Conservation (phyloP, 768 basidiomycete genomes). For the Kwoniella sp. region DNA sequence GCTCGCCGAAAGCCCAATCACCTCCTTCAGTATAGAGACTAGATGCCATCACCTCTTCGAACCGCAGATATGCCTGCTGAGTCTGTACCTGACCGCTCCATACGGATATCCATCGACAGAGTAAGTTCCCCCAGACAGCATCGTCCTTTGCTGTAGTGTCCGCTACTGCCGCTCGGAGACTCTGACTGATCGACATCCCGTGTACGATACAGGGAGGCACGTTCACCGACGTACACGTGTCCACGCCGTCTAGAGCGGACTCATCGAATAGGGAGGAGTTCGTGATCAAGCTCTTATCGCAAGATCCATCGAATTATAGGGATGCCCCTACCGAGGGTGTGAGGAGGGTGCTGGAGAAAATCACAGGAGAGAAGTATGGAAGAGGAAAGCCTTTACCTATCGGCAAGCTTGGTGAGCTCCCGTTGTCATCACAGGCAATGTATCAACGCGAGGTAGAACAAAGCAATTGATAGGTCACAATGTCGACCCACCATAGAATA, state of each 20-base stretch:
- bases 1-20: too few relatives aligned
- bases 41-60: background rate
- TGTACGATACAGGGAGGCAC: conserved; percentile 40
- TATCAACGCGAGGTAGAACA: too few relatives aligned
- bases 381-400: conserved; percentile 66
- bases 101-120: conserved; percentile 45
- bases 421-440: too few relatives aligned
- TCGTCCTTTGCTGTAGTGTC: background rate
- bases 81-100: conserved; percentile 36
- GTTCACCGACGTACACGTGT: conserved; percentile 51
- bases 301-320: conserved; percentile 74
- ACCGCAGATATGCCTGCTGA: background rate
- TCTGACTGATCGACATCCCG: background rate
- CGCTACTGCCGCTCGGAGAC: too few relatives aligned
- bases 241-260: conserved; percentile 6
- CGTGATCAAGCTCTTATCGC: conserved; percentile 86
- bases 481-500: conserved; percentile 71
- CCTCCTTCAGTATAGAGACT: too few relatives aligned
- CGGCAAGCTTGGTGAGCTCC: conserved; percentile 48
- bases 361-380: conserved; percentile 69
- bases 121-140: conserved; percentile 19
- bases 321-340: conserved; percentile 96
- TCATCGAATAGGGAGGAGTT: conserved; percentile 57
- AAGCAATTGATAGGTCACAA: too few relatives aligned
- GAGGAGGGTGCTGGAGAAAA: conserved; percentile 76